Percentiles rank a stretch among this genome's conserved stretches.
These are phyloP conservation scores for Pleurotus platypus DNA, from an alignment of 768 basidiomycete genomes.

Conservation along the genomic window DNA sequence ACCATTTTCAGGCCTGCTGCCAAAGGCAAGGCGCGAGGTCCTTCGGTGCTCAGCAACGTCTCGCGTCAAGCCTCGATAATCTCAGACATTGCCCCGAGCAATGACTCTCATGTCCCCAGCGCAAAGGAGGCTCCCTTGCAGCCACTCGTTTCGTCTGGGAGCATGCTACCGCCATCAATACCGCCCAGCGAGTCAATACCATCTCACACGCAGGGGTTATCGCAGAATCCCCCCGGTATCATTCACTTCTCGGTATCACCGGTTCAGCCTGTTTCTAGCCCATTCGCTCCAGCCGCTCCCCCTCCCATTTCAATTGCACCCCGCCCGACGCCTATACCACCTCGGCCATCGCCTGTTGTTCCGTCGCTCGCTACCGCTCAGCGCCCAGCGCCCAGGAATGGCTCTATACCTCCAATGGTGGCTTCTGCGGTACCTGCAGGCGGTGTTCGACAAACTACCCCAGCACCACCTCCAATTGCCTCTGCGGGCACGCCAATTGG, in stretches of 20 bases:
- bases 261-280: neutral
- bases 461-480: neutral
- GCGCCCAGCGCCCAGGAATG: neutral
- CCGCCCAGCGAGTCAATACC: neutral
- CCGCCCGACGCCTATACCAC: neutral
- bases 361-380: neutral
- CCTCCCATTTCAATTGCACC: neutral
- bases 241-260: neutral
- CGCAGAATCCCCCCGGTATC: neutral
- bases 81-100: neutral
- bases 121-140: neutral
- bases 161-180: neutral
- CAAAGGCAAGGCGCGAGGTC: constrained; percentile 31
- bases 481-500: neutral
- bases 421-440: neutral
- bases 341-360: neutral
- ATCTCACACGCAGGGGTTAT: neutral
- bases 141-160: neutral
- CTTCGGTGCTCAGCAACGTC: neutral
- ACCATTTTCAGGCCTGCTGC: constrained; percentile 67
- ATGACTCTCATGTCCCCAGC: neutral
- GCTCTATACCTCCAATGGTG: neutral
- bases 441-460: neutral
- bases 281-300: neutral
- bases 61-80: neutral